Percentiles rank a stretch among this genome's conserved stretches.
phyloP scores from a whole-genome alignment of 345 rosid species.

The Boechera divaricarpa region DNA sequence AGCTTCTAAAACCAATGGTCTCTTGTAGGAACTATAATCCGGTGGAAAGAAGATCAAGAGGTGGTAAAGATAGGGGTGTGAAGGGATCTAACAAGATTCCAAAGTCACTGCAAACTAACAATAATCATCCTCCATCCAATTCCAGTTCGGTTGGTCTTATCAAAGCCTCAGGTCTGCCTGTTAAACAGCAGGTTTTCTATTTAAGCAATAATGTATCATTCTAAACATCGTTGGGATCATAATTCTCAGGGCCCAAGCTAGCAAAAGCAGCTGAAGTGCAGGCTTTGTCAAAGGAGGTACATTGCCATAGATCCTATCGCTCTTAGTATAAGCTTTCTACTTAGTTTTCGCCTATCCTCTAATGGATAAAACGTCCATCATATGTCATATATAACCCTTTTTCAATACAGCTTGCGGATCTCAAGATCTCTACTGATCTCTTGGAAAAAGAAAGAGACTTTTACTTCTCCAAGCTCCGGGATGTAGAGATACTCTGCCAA shows the following conservation, averaged over 20 bases:
- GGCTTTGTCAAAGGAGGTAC: conserved; percentile 82
- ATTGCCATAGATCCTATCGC: neutral
- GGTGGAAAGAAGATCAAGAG: conserved; percentile 78
- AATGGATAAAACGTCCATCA: neutral
- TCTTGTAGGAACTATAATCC: conserved; percentile 85
- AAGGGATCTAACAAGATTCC: conserved; percentile 65
- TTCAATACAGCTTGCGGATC: conserved; percentile 67
- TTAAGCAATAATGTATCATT: neutral
- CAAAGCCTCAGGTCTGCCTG: conserved; percentile 34
- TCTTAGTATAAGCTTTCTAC: conserved; percentile 2
- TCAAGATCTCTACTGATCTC: conserved; percentile 73
- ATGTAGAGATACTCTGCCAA: conserved; percentile 86
- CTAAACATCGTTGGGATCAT: conserved; percentile 18
- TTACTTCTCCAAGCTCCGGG: conserved; percentile 85
- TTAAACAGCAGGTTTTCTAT: neutral
- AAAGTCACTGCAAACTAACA: conserved; percentile 80
- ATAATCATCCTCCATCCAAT: conserved; percentile 42
- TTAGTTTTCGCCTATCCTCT: neutral
- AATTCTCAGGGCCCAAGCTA: conserved; percentile 60
- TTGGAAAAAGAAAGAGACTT: conserved; percentile 94
- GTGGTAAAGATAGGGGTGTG: conserved; percentile 59
- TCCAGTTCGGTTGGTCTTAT: conserved; percentile 34
- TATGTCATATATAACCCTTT: neutral
- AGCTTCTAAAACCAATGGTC: neutral
- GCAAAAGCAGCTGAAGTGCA: conserved; percentile 58